Evolutionary conservation across 108 stramenopile genomes (phyloP), one percentile per base, ranked within the genome.

Genomic region (Cylindrotheca fusiformis): DNA sequence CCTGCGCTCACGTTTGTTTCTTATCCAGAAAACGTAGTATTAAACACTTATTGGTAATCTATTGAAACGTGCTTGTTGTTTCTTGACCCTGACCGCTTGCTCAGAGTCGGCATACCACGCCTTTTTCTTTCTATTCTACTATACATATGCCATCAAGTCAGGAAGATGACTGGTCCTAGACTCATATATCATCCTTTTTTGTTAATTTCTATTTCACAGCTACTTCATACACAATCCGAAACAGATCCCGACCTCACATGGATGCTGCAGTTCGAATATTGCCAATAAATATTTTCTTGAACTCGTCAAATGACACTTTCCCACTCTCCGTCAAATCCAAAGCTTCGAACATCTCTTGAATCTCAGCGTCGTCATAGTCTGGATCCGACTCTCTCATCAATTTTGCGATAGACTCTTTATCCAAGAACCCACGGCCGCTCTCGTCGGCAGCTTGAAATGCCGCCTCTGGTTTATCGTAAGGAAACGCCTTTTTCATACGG

Each of bases 361-460:
- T 69, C 41, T 93, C 92, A 32, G 67, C 58, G 30, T 93, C 87
- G 1, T 87, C 81, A 48, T 78, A 85, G 32, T 80, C 69, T 65
- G 76, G 72, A 69, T 93, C 78, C 59, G 87, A 74, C 41, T 74
- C 68, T 36, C 78, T 65, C 81, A 93, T 81, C 19, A 93, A 32
- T 14, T 63, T 47, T 1, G 69, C 60, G 23, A 90, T 67, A 30
- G 80, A 78, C 0, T 83, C 75, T 52, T 58, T 56, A 28, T 73
- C 69, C 26, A 93, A 63, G 3, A 53, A 33, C 25, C 88, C 92
- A 5, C 68, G 58, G 14, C 68, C 59, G 12, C 85, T 74, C 23
- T 64, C 47, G 56, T 84, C 84, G 19, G 82, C 87, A 48, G 85
- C 78, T 51, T 86, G 73, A 48, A 88, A 93, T 12, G 84, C 90